Percentiles rank a stretch among this genome's conserved stretches.
These are phyloP conservation scores for Batrachochytrium dendrobatidis DNA, from an alignment of 371 early-diverging fungal genomes.

Conservation along the genomic window DNA sequence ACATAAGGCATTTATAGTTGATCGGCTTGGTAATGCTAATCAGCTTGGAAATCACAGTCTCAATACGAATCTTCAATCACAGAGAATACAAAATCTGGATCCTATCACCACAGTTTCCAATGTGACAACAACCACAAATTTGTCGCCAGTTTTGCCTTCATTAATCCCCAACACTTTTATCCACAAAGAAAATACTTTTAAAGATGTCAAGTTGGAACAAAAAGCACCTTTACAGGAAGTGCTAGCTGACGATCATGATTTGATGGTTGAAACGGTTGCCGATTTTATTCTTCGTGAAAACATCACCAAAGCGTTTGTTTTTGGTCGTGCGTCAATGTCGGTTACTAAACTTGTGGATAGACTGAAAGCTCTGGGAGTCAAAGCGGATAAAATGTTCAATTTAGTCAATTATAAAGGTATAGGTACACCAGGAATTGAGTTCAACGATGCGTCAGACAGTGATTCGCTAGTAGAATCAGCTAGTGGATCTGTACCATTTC, in stretches of 20 bases:
- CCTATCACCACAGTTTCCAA: too few species aligned
- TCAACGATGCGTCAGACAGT: too few species aligned
- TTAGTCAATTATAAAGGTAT: constrained; percentile 19
- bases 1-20: constrained; percentile 56
- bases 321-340: constrained; percentile 40
- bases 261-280: constrained; percentile 55
- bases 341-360: constrained; percentile 16
- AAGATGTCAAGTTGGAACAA: too few species aligned
- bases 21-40: constrained; percentile 8
- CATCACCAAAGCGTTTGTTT: constrained; percentile 52
- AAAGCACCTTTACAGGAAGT: neutral
- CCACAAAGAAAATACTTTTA: too few species aligned
- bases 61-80: too few species aligned
- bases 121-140: too few species aligned
- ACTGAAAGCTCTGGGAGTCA: constrained; percentile 19
- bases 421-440: neutral
- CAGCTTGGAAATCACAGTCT: too few species aligned
- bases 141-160: too few species aligned
- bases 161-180: too few species aligned
- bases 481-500: neutral
- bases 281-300: constrained; percentile 42
- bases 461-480: neutral
- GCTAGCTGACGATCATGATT: constrained; percentile 54
- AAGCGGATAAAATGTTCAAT: constrained; percentile 31
- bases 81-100: too few species aligned